Base-by-base conservation (phyloP, 371 early-diverging fungal genomes). In the Mucor mucedo region DNA sequence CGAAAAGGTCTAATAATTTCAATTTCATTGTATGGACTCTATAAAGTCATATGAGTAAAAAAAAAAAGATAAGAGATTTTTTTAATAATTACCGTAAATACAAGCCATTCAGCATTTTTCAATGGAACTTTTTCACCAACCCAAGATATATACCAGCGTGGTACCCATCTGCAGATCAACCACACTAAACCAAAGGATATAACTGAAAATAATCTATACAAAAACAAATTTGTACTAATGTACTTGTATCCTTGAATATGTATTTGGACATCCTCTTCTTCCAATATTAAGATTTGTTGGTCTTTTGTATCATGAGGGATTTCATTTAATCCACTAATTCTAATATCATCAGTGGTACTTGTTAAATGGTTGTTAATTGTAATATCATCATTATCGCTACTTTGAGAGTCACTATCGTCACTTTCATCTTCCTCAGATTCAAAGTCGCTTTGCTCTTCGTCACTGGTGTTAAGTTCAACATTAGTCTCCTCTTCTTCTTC, bases 111-210 rank as follows among this genome's bases (percentile, higher is more conserved):
- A 4, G 96, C 95, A 13, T 84, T 77, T 47, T 78, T 78, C 52
- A 96, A 75, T 8, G 78, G 71, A 40, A 84, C 89, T 5, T 64
- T 71, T 4, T 57, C 53, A 29, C 90, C 91, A 0, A 87, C 87
- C 78, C 88, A 87, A 14, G 72, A 60, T 39, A 95, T 74, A 78
- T 89, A 90, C 75, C 89, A 79, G 30, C 69, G 70, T 27, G 95
- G 94, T 59, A 95, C 75, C 97, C 97, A 97, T 42, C 94, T 86
- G 62, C 87, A 89, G 4, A 94, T 47, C 10, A 97, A 77, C 68
- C 87, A 91, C 3, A 90, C 65, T 13, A 92, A 42, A 3, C 97
- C 97, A 4, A 79, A 72, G 1, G 93, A 84, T 38, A 90, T 54
- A 42, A 93, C n/a, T 33, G 88, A 90, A 5, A 80, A 62, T 3